Base-by-base conservation (phyloP, 2,329 filamentous ascomycete species). In the Sclerotinia glacialis region DNA sequence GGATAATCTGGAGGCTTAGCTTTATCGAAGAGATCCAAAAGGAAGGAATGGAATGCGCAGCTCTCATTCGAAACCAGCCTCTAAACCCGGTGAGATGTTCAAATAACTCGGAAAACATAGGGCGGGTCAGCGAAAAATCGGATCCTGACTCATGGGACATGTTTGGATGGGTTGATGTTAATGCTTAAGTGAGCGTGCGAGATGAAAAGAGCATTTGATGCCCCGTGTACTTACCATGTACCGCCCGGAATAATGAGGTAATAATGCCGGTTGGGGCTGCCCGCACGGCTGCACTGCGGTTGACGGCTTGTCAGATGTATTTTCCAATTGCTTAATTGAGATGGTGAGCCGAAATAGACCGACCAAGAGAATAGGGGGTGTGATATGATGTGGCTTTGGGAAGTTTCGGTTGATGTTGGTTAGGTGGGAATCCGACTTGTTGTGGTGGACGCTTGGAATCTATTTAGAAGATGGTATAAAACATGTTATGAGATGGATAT, bases 281-380 rank as follows among this genome's bases (percentile, higher is more conserved):
- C 44, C 28, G 56, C 44, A 61, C 44, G 56, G 56, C 56, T 26
- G 44, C 58, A 61, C 58, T 60, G 56, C 56, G 42, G 56, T 49
- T 34, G 58, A 49, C 58, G 58, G 46, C 58, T 61, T 61, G 44
- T 61, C 58, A 49, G 58, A 61, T 61, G 46, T 61, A 37, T 26
- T 21, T 56, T 50, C 6, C 21, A 40, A 40, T 55, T 23, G 21
- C 31, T 61, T 18, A 37, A 49, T 47, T 49, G n/a, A 37, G 44
- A 60, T 49, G 28, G 28, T 49, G 58, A 60, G 58, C 58, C 28
- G 44, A 60, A 49, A 49, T 50, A 8, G 58, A 61, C 44, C 58
- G 58, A 49, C 31, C 37, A 61, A 12, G 44, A 44, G 31, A 61
- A 61, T 61, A 61, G 44, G 58, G 58, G 58, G 58, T 47, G 54